Evolutionary conservation across 495 filamentous ascomycete species (phyloP), one percentile per base, ranked within the genome.

Genomic region (Letharia columbiana): DNA sequence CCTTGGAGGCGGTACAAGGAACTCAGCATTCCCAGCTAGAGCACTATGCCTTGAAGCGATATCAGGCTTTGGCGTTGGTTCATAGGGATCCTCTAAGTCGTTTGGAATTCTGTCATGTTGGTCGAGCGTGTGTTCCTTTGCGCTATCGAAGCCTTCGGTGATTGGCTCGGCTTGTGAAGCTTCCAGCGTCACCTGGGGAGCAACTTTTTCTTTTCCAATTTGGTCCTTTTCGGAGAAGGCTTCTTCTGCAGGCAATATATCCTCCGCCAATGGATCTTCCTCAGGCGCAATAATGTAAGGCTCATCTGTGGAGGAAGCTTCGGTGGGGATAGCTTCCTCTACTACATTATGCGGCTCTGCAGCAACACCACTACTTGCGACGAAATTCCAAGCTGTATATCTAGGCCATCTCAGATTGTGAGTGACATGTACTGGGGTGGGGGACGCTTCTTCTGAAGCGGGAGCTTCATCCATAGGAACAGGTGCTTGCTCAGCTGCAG

Each of bases 401-500:
- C 42, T 17, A 9, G 62, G 62, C 62, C 62, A 64, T 23, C 62
- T 17, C 62, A 52, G 47, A 44, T 64, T 44, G 44, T 64, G 62
- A 64, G 62, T 44, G 37, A 50, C 47, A 64, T 64, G 64, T 60
- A 45, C 64, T 66, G 52, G 41, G 57, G 23, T 40, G 64, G 64
- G 37, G 61, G 57, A 63, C 40, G 61, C 44, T 31, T 63, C 61
- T 63, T 42, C 35, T 63, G 44, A 63, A 63, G 39, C 61, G 31
- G 61, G 61, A 35, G 61, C 50, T 66, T 66, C 64, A 66, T 66
- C 64, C 64, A 61, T 40, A 40, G 45, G 54, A 61, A 67, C 39
- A 62, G 65, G 59, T 39, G 59, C 59, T 62, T 67, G 58, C 62
- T 67, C 65, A 67, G 65, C 58, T 54, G 57, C 65, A 62, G 42